Base-by-base conservation (phyloP, 2,329 filamentous ascomycete genomes). In the Fusarium verrucosum region DNA sequence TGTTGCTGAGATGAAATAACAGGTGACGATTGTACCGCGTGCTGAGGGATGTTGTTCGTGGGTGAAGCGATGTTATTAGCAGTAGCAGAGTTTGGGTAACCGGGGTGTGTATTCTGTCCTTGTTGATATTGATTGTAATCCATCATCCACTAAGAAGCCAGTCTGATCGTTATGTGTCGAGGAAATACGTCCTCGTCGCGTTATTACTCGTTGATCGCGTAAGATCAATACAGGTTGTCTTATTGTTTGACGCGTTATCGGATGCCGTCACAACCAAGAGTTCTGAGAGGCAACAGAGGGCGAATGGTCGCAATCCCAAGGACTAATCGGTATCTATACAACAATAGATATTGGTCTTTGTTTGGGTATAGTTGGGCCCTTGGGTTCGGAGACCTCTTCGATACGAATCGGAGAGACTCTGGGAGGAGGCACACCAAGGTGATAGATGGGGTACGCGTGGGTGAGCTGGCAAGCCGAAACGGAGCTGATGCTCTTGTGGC, bases 1-100 rank as follows among this genome's bases (percentile, higher is more conserved):
- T 89, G 90, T 73, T 91, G 86, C 78, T 95, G 92, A 49, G 91
- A 89, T 23, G 90, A 87, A 53, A 95, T 83, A 64, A 95, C 92
- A 28, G 92, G 92, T 30, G 92, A 95, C 5, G 89, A 88, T 78
- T 94, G 89, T 66, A 86, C 87, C 66, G 83, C 83, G 72, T 89
- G 86, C 70, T 87, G 83, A 68, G 89, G 87, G 72, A 90, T 83
- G 75, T 87, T 85, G 74, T 87, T 91, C 68, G 89, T 88, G 43
- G 90, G 90, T 26, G 91, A 92, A 32, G 90, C 87, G 79, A 93
- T 91, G 79, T 74, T 86, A 79, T 79, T 86, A 68, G 76, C 79
- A 69, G 80, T 71, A 64, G 77, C 78, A 42, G 86, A 84, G 72
- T 83, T 86, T 69, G 88, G 83, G 78, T 90, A 91, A 72, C 86